phyloP scores from a whole-genome alignment of 2,329 filamentous ascomycete genomes.

The Gaeumannomyces sp. region DNA sequence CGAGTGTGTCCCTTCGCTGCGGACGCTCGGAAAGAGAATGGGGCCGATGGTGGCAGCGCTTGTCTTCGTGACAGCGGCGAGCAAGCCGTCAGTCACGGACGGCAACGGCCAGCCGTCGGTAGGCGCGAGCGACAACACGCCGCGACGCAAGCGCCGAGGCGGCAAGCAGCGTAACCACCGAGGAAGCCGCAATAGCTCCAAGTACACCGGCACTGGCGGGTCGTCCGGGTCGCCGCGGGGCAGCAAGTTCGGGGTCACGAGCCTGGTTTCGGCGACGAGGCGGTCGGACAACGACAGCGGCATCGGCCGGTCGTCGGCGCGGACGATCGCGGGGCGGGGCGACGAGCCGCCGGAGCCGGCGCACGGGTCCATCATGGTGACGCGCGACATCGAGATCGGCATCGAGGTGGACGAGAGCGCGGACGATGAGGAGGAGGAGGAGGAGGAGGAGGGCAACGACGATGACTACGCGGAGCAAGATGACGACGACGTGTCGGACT shows the following conservation, averaged over 20 bases:
- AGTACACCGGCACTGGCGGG: neutral
- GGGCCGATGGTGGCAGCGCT: neutral
- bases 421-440: neutral
- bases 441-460: neutral
- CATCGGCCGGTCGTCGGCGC: neutral
- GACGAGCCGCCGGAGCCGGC: neutral
- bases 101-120: neutral
- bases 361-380: conserved; percentile 8
- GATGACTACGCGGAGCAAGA: neutral
- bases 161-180: neutral
- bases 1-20: conserved; percentile 13
- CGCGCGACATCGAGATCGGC: conserved; percentile 8
- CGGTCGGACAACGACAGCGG: neutral
- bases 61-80: neutral
- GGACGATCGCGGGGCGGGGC: neutral
- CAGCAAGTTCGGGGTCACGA: conserved; percentile 8
- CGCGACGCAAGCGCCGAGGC: too few species aligned
- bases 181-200: neutral
- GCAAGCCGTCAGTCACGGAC: neutral
- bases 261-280: conserved; percentile 1
- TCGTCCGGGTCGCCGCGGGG: neutral
- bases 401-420: conserved; percentile 4
- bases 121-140: too few species aligned
- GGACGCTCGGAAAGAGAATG: neutral
- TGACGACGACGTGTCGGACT: neutral